Conservation (phyloP, 805 yeast genomes). For the Candida multigemmis region DNA sequence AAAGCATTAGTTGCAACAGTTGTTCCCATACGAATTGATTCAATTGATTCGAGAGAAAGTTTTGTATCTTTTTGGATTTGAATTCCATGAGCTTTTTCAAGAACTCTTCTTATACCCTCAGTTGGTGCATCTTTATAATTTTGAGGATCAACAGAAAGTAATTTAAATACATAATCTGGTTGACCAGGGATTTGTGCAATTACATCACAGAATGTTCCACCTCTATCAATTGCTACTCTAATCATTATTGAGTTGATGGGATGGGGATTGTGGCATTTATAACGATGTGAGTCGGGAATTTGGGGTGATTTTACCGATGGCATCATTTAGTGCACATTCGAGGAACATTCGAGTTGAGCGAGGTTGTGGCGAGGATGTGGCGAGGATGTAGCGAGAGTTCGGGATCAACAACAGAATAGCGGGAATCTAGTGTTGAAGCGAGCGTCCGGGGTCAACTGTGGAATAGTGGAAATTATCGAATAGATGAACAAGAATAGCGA, state of each 20-base stretch:
- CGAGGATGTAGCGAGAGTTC: conserved; percentile 1
- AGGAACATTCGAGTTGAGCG: too few relatives aligned
- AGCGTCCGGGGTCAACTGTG: too few relatives aligned
- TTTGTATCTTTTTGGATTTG: conserved; percentile 35
- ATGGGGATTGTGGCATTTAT: conserved; percentile 11
- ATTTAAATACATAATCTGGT: conserved; percentile 63
- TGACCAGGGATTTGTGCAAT: conserved; percentile 39
- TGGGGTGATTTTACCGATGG: conserved; percentile 1
- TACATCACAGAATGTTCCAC: conserved; percentile 88
- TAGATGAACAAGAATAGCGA: too few relatives aligned
- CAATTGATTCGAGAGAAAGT: conserved; percentile 55
- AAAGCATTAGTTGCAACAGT: conserved; percentile 95
- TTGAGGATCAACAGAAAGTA: conserved; percentile 80
- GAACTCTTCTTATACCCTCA: conserved; percentile 77
- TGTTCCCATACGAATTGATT: conserved; percentile 80
- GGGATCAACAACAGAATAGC: background rate
- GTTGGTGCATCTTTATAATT: conserved; percentile 88
- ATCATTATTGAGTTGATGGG: too few relatives aligned
- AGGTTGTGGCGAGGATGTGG: background rate
- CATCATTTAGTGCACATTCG: too few relatives aligned
- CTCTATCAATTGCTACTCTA: conserved; percentile 37
- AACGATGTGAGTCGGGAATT: conserved; percentile 1
- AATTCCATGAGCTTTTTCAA: conserved; percentile 49
- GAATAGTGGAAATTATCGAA: too few relatives aligned
- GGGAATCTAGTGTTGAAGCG: too few relatives aligned